phyloP scores from a whole-genome alignment of 257 asterid species.

The Ehretia macrophylla region DNA sequence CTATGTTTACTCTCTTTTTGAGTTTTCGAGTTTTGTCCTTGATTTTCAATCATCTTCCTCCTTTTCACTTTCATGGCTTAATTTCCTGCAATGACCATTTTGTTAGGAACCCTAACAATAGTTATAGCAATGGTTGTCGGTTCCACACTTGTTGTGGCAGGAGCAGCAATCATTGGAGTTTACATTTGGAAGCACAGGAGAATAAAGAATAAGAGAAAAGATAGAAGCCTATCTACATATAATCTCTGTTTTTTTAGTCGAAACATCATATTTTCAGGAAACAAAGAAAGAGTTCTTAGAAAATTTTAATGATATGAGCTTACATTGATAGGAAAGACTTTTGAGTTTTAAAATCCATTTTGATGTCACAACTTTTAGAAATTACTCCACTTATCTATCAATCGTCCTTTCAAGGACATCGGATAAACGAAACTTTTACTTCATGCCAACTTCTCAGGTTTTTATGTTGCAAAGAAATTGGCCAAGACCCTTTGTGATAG shows the following conservation, averaged over 20 bases:
- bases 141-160: not conserved
- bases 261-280: too few species aligned
- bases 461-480: conserved; percentile 8
- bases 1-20: not conserved
- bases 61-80: too few species aligned
- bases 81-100: not conserved
- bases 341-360: too few species aligned
- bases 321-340: too few species aligned
- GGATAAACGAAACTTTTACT: too few species aligned
- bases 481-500: conserved; percentile 8
- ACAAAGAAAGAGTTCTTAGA: too few species aligned
- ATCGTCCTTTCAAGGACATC: too few species aligned
- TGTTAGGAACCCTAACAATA: not conserved
- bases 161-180: conserved; percentile 7
- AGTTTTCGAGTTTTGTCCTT: not conserved
- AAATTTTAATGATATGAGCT: too few species aligned
- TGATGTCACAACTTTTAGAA: too few species aligned
- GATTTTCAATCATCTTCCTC: too few species aligned
- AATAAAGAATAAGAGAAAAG: conserved; percentile 13
- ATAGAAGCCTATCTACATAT: not conserved
- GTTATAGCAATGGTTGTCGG: not conserved
- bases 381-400: too few species aligned
- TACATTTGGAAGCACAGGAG: not conserved
- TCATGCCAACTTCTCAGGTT: not conserved
- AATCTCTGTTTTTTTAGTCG: too few species aligned